Conservation (phyloP, 371 early-diverging fungal species). For the Syncephalastrum racemosum region DNA sequence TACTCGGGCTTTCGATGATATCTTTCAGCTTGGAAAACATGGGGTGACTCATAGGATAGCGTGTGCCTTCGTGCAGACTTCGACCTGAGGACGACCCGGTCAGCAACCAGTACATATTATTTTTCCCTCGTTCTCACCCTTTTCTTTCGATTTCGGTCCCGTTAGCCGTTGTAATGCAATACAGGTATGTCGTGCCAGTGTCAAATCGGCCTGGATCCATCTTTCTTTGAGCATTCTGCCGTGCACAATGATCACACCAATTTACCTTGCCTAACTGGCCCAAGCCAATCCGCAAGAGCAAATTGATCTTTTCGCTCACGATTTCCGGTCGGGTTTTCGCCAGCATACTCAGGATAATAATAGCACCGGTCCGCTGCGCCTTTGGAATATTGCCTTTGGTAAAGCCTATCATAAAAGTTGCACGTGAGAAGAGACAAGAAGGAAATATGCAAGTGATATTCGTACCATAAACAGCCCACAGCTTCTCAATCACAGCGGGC, state of each 20-base stretch:
- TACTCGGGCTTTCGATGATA: constrained; percentile 61
- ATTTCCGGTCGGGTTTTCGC: constrained; percentile 80
- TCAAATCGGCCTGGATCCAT: constrained; percentile 57
- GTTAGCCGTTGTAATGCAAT: constrained; percentile 83
- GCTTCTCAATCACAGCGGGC: constrained; percentile 69
- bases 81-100: constrained; percentile 17
- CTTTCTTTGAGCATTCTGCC: background rate
- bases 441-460: no score
- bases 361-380: constrained; percentile 83
- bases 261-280: constrained; percentile 76
- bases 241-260: background rate
- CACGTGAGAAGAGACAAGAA: background rate
- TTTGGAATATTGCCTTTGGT: constrained; percentile 65
- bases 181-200: constrained; percentile 86
- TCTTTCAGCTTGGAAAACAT: constrained; percentile 66
- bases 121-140: constrained; percentile 36
- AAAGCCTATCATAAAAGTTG: constrained; percentile 44
- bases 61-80: constrained; percentile 59
- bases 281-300: constrained; percentile 81
- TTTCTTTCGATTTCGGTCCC: constrained; percentile 44
- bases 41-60: constrained; percentile 72
- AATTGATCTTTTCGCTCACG: constrained; percentile 79
- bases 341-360: constrained; percentile 90
- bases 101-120: background rate
- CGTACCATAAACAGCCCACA: constrained; percentile 84